phyloP scores from a whole-genome alignment of 2,329 filamentous ascomycete genomes.

The Septoria petroselini region DNA sequence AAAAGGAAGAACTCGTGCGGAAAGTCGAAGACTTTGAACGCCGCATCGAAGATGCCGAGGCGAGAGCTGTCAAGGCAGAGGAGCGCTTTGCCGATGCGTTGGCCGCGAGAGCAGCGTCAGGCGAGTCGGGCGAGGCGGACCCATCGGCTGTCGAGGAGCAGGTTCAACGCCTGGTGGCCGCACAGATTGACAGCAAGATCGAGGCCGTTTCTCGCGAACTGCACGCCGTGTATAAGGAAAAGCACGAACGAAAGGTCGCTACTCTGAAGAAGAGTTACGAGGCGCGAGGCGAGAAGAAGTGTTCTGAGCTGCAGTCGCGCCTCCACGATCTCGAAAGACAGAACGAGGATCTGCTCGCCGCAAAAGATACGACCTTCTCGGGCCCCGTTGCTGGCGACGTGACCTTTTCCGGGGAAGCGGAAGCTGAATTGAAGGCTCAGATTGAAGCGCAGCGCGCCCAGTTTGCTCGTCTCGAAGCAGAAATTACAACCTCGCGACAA shows the following conservation, averaged over 20 bases:
- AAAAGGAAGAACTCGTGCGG: constrained; percentile 72
- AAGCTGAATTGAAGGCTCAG: constrained; percentile 43
- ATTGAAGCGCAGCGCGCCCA: constrained; percentile 67
- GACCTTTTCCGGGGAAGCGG: constrained; percentile 25
- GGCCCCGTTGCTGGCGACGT: constrained; percentile 42
- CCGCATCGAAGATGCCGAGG: constrained; percentile 69
- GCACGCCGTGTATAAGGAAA: constrained; percentile 90
- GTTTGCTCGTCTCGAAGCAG: constrained; percentile 69
- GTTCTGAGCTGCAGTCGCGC: constrained; percentile 70
- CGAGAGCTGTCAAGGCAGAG: constrained; percentile 68
- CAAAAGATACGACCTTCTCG: constrained; percentile 64
- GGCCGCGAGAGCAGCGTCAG: constrained; percentile 30
- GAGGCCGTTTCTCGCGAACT: constrained; percentile 72
- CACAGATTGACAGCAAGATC: constrained; percentile 85
- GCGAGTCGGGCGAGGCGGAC: constrained; percentile 28
- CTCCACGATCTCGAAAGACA: constrained; percentile 68
- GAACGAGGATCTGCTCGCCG: constrained; percentile 68
- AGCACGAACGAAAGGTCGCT: constrained; percentile 93
- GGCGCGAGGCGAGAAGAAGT: constrained; percentile 81
- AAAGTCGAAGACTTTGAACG: constrained; percentile 76
- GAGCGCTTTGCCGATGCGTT: constrained; percentile 62
- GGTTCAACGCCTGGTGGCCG: constrained; percentile 47
- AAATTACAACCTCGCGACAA: constrained; percentile 65
- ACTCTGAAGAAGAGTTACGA: constrained; percentile 82
- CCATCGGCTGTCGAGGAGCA: constrained; percentile 43